Conservation (phyloP, 441 rosid genomes). For the Jatropha podagrica region DNA sequence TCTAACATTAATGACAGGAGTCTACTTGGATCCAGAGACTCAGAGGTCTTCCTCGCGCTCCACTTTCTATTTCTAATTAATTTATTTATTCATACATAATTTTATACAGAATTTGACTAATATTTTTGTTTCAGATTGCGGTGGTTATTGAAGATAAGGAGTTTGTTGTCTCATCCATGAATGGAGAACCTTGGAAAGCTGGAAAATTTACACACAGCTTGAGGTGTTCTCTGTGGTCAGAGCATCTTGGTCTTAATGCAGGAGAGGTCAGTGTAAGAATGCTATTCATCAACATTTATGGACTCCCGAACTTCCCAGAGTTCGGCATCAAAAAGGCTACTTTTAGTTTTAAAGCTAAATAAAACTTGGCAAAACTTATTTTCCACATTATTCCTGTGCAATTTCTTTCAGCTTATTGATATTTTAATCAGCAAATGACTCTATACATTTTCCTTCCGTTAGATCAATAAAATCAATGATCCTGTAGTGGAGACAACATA, state of each 20-base stretch:
- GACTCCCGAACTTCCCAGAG: not conserved
- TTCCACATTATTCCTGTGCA: not conserved
- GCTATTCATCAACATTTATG: constrained; percentile 5
- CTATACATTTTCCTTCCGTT: constrained; percentile 16
- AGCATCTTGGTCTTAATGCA: constrained; percentile 82
- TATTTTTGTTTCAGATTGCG: constrained; percentile 63
- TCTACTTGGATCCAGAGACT: constrained; percentile 97
- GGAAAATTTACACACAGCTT: constrained; percentile 80
- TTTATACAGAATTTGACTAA: not conserved
- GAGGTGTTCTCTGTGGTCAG: constrained; percentile 89
- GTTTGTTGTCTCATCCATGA: constrained; percentile 77
- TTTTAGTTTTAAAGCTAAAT: constrained; percentile 9
- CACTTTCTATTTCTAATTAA: not conserved
- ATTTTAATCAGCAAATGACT: constrained; percentile 10
- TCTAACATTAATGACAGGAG: constrained; percentile 96
- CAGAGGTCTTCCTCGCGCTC: constrained; percentile 60
- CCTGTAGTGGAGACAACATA: constrained; percentile 81
- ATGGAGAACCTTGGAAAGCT: constrained; percentile 94
- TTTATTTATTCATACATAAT: not conserved
- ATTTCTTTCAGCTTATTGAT: not conserved
- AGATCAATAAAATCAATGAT: constrained; percentile 72
- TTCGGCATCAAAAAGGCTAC: not conserved
- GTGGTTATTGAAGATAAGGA: constrained; percentile 91
- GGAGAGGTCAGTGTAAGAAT: constrained; percentile 56
- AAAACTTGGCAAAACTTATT: not conserved